phyloP scores from a whole-genome alignment of 257 asterid species.

The Capsicum baccatum region DNA sequence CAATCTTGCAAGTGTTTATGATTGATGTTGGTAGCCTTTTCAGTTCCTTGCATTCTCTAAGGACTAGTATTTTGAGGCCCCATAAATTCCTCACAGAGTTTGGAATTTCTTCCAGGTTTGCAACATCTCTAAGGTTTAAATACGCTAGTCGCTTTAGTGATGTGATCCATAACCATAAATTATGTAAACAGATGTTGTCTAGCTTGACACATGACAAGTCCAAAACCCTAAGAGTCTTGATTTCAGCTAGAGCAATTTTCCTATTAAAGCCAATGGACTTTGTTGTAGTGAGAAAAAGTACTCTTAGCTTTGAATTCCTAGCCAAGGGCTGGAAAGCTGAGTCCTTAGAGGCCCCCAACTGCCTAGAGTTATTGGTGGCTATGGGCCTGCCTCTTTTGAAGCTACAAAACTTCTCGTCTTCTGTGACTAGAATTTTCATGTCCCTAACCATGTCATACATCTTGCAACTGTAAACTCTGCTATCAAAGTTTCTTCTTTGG shows the following conservation, averaged over 20 bases:
- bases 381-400: slow-evolving; percentile 29
- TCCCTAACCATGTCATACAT: slow-evolving; percentile 42
- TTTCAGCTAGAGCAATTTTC: slow-evolving; percentile 33
- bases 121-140: slow-evolving; percentile 38
- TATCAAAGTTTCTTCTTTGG: slow-evolving; percentile 34
- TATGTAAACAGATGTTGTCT: slow-evolving; percentile 20
- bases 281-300: slow-evolving; percentile 31
- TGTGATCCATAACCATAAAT: slow-evolving; percentile 44
- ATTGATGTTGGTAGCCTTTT: slow-evolving; percentile 32
- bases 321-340: slow-evolving; percentile 26
- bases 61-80: slow-evolving; percentile 40
- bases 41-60: slow-evolving; percentile 34
- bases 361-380: slow-evolving; percentile 32
- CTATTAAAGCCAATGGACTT: slow-evolving; percentile 32
- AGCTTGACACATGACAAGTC: slow-evolving; percentile 40
- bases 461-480: slow-evolving; percentile 37
- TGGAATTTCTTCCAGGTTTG: slow-evolving; percentile 27
- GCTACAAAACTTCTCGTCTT: slow-evolving; percentile 34
- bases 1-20: slow-evolving; percentile 33
- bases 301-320: slow-evolving; percentile 38
- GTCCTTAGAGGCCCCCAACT: slow-evolving; percentile 34
- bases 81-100: slow-evolving; percentile 30
- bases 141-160: slow-evolving; percentile 39
- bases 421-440: slow-evolving; percentile 33
- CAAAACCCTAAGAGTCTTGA: slow-evolving; percentile 39